phyloP scores from a whole-genome alignment of 495 filamentous ascomycete species.

The Haplographium delicatum region DNA sequence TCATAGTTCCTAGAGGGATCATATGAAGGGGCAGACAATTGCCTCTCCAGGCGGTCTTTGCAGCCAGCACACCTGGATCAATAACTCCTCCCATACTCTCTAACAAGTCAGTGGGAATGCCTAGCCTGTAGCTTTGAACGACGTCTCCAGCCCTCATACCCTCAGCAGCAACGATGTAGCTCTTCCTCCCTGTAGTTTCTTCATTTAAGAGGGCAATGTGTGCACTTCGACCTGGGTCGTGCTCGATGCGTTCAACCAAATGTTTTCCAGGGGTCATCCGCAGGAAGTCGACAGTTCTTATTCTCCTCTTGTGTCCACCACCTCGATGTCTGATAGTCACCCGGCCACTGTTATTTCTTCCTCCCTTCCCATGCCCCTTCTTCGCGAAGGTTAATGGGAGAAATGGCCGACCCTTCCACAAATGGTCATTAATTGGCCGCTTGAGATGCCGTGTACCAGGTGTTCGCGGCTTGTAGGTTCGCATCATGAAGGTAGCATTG shows the following conservation, averaged over 20 bases:
- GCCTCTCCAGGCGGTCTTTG: constrained; percentile 88
- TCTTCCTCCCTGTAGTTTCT: constrained; percentile 61
- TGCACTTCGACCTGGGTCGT: constrained; percentile 87
- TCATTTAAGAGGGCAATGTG: constrained; percentile 85
- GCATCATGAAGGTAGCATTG: constrained; percentile 42
- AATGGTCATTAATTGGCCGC: constrained; percentile 88
- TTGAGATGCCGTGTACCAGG: constrained; percentile 89
- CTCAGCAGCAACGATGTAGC: constrained; percentile 88
- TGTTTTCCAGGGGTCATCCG: constrained; percentile 73
- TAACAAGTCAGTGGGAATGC: constrained; percentile 79
- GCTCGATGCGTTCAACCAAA: constrained; percentile 86
- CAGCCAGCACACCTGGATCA: constrained; percentile 91
- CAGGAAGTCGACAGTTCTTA: constrained; percentile 83
- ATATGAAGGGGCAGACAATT: constrained; percentile 94
- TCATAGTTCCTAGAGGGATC: constrained; percentile 84
- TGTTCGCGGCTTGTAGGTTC: constrained; percentile 90
- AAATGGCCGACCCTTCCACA: constrained; percentile 88
- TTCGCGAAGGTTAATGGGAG: constrained; percentile 81
- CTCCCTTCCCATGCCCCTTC: constrained; percentile 86
- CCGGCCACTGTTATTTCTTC: constrained; percentile 78
- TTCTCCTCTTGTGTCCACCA: constrained; percentile 84
- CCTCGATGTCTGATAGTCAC: constrained; percentile 88
- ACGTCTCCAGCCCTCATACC: constrained; percentile 89
- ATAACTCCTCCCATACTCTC: constrained; percentile 84
- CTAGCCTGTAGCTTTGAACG: constrained; percentile 82